Conservation (phyloP, 1,139 yeast species). For the Debaryomycetaceae sp. region DNA sequence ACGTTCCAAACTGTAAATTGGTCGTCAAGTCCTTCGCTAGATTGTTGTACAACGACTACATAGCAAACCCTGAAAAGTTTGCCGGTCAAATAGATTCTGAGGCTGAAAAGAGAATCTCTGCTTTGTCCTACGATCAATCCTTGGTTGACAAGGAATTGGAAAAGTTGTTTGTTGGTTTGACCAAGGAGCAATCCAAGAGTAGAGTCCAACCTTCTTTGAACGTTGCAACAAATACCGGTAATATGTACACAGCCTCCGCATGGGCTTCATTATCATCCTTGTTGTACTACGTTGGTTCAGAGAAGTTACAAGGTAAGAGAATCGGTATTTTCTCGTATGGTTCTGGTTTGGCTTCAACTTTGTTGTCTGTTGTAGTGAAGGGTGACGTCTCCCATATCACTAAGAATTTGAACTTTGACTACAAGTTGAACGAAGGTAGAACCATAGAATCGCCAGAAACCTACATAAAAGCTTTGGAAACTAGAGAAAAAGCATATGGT, state of each 20-base stretch:
- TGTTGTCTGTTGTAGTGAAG: conserved; percentile 73
- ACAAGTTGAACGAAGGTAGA: conserved; percentile 66
- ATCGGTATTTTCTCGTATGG: conserved; percentile 95
- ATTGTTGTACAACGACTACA: conserved; percentile 83
- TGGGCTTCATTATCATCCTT: conserved; percentile 86
- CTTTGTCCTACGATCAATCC: conserved; percentile 71
- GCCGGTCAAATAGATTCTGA: conserved; percentile 50
- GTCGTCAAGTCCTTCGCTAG: conserved; percentile 93
- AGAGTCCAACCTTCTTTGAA: conserved; percentile 78
- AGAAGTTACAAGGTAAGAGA: conserved; percentile 75
- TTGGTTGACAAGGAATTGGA: conserved; percentile 79
- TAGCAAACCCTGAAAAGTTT: conserved; percentile 59
- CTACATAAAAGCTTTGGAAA: conserved; percentile 75
- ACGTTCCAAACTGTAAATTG: conserved; percentile 96
- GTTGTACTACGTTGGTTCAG: conserved; percentile 71
- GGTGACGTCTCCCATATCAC: conserved; percentile 78
- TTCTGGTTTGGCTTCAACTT: conserved; percentile 92
- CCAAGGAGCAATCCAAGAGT: conserved; percentile 67
- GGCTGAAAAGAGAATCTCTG: conserved; percentile 53
- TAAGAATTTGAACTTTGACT: conserved; percentile 62
- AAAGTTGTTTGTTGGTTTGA: conserved; percentile 75
- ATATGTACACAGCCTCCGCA: conserved; percentile 95
- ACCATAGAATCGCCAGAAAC: conserved; percentile 66
- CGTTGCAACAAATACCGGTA: conserved; percentile 96
- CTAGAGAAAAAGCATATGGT: conserved; percentile 88